These are phyloP conservation scores for Cladosporium sp. DNA, from an alignment of 2,329 filamentous ascomycete genomes.

Conservation along the genomic window DNA sequence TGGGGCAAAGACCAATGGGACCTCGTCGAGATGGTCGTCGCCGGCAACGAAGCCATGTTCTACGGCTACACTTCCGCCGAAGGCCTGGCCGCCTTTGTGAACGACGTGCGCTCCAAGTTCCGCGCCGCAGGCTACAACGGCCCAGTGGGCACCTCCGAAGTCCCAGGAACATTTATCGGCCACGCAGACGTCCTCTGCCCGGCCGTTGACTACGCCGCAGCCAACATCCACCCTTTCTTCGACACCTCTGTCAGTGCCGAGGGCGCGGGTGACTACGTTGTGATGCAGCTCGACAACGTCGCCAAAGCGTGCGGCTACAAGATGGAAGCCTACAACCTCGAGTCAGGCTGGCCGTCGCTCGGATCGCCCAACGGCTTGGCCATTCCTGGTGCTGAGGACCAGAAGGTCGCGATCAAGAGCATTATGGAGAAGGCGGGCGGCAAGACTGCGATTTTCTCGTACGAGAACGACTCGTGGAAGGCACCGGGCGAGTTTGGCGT, in stretches of 20 bases:
- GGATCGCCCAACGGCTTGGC: constrained; percentile 70
- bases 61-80: constrained; percentile 61
- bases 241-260: constrained; percentile 62
- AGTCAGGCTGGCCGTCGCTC: constrained; percentile 80
- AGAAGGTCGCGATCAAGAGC: constrained; percentile 66
- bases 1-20: constrained; percentile 75
- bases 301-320: constrained; percentile 61
- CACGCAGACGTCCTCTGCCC: constrained; percentile 62
- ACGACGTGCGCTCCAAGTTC: constrained; percentile 61
- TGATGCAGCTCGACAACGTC: constrained; percentile 67
- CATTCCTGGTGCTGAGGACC: constrained; percentile 62
- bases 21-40: constrained; percentile 72
- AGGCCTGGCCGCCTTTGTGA: constrained; percentile 68
- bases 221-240: constrained; percentile 95
- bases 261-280: constrained; percentile 72
- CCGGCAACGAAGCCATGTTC: constrained; percentile 89
- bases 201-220: constrained; percentile 72
- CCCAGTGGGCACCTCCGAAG: constrained; percentile 79
- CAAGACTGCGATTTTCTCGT: constrained; percentile 77
- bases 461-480: constrained; percentile 81
- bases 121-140: constrained; percentile 57
- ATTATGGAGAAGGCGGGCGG: constrained; percentile 64
- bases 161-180: constrained; percentile 69
- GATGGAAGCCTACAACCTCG: constrained; percentile 74
- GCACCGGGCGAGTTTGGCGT: constrained; percentile 61